A percentile compares a stretch with the other conserved stretches of the same genome.
phyloP scores from a whole-genome alignment of 257 asterid genomes.

The Solanum chaucha region DNA sequence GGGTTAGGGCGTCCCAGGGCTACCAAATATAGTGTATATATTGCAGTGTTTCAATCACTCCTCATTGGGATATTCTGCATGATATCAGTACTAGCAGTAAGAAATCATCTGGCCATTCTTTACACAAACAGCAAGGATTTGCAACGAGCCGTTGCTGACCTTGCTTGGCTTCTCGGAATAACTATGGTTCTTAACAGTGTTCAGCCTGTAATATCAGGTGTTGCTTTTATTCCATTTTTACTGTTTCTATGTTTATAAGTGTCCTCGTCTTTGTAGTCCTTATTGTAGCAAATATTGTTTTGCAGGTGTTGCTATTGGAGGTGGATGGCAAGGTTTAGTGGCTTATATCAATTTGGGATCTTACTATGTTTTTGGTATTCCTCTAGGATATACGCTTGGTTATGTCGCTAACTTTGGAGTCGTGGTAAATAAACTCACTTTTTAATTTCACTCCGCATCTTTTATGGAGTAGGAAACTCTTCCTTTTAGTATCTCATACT shows the following conservation, averaged over 20 bases:
- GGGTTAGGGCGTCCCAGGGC: conserved; percentile 67
- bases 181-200: conserved; percentile 81
- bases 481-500: not conserved
- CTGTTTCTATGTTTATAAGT: not conserved
- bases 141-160: conserved; percentile 57
- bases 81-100: conserved; percentile 34
- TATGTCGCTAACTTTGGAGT: conserved; percentile 54
- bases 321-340: conserved; percentile 84
- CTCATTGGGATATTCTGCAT: conserved; percentile 57
- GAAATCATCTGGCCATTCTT: conserved; percentile 38
- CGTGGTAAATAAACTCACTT: conserved; percentile 16
- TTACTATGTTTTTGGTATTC: conserved; percentile 60
- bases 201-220: conserved; percentile 91
- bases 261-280: not conserved
- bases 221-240: not conserved
- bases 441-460: not conserved
- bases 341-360: conserved; percentile 73
- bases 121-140: conserved; percentile 54
- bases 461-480: not conserved
- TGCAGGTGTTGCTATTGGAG: conserved; percentile 77
- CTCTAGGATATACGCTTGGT: conserved; percentile 59
- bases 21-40: conserved; percentile 45
- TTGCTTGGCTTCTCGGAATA: conserved; percentile 58
- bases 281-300: not conserved
- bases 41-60: conserved; percentile 46